A percentile compares a stretch with the other conserved stretches of the same genome.
These are phyloP conservation scores for Ophiosphaerella korrae DNA, from an alignment of 2,329 filamentous ascomycete genomes.

Conservation along the genomic window DNA sequence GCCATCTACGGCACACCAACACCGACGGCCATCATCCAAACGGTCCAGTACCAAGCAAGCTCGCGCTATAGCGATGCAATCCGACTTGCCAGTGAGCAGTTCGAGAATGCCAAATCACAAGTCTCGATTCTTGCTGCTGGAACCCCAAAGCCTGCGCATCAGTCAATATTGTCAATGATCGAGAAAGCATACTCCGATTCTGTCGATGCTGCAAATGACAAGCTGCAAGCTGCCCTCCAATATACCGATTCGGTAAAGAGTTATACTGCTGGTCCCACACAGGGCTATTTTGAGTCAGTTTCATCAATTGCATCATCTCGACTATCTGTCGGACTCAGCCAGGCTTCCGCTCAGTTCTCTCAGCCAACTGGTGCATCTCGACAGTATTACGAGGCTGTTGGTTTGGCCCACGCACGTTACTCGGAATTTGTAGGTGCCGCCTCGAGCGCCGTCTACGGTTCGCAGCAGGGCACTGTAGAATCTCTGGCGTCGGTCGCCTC, in stretches of 20 bases:
- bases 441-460: conserved; percentile 68
- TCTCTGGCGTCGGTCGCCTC: conserved; percentile 47
- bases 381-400: conserved; percentile 79
- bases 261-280: conserved; percentile 49
- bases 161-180: conserved; percentile 71
- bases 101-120: conserved; percentile 67
- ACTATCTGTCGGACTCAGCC: conserved; percentile 71
- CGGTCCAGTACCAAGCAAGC: conserved; percentile 48
- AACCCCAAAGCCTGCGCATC: conserved; percentile 70
- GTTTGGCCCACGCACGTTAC: conserved; percentile 78
- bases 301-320: conserved; percentile 72
- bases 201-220: conserved; percentile 64
- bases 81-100: conserved; percentile 69
- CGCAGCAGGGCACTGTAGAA: conserved; percentile 42
- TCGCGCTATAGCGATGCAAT: conserved; percentile 69
- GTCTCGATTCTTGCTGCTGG: conserved; percentile 71
- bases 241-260: conserved; percentile 48
- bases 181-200: conserved; percentile 71
- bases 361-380: conserved; percentile 67
- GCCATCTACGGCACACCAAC: conserved; percentile 60
- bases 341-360: conserved; percentile 73
- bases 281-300: conserved; percentile 60
- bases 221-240: conserved; percentile 60
- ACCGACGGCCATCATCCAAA: conserved; percentile 52
- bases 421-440: conserved; percentile 75